phyloP scores from a whole-genome alignment of 768 basidiomycete species.

The Tulasnella calospora region DNA sequence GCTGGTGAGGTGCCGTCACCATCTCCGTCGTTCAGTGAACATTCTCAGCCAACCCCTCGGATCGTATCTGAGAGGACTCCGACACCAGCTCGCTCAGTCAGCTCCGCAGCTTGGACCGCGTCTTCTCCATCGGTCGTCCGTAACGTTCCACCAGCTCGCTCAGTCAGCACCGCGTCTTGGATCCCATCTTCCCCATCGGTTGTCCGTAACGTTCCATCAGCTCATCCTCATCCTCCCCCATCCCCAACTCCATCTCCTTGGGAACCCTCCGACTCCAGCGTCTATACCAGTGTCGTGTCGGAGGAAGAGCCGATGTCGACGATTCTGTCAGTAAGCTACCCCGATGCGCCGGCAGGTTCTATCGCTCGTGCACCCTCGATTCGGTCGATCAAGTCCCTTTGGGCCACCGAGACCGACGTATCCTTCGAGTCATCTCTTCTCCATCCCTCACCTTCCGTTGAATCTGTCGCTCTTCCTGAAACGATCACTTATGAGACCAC shows the following conservation, averaged over 20 bases:
- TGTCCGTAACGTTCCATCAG: background rate
- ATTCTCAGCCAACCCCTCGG: background rate
- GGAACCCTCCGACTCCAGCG: constrained; percentile 9
- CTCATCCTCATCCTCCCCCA: background rate
- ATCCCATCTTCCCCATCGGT: background rate
- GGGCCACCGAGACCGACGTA: constrained; percentile 59
- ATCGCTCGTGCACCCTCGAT: constrained; percentile 16
- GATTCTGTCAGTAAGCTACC: background rate
- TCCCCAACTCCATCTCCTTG: background rate
- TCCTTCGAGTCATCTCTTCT: constrained; percentile 78
- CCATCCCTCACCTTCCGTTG: constrained; percentile 55
- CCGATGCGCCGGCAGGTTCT: constrained; percentile 13
- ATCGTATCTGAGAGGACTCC: background rate
- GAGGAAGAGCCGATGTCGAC: background rate
- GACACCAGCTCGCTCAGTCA: background rate
- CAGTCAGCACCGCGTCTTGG: background rate
- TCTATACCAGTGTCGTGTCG: background rate
- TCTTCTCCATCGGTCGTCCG: background rate
- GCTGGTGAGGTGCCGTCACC: background rate
- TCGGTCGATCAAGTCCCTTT: constrained; percentile 34
- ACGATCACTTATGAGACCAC: constrained; percentile 43
- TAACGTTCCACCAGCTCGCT: background rate
- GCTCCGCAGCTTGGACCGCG: background rate
- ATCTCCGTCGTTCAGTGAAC: background rate
- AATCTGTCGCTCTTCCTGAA: constrained; percentile 43